These are phyloP conservation scores for Auriculariales sp. DNA, from an alignment of 768 basidiomycete species.

Conservation along the genomic window DNA sequence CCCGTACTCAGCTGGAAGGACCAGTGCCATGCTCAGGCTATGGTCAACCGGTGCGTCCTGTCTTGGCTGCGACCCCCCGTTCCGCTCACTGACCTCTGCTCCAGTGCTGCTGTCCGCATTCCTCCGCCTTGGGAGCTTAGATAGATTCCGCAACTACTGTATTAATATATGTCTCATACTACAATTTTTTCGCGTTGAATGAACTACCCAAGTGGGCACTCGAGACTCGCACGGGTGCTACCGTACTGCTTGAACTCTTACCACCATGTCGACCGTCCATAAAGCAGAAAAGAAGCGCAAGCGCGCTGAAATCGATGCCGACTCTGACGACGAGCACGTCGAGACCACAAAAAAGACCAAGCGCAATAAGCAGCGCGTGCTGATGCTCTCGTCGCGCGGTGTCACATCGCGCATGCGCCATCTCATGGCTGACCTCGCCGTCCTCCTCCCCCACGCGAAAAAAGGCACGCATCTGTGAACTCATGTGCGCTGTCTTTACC, in stretches of 20 bases:
- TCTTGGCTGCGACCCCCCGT: not conserved
- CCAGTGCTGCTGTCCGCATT: not conserved
- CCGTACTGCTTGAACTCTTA: not conserved
- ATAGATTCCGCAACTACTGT: no score
- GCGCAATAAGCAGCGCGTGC: constrained; percentile 91
- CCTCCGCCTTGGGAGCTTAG: not conserved
- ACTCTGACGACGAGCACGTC: constrained; percentile 19
- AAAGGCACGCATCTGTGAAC: constrained; percentile 59
- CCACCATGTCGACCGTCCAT: not conserved
- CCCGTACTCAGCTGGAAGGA: constrained; percentile 45
- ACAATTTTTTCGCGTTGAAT: no score
- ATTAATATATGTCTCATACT: no score
- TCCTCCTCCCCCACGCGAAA: constrained; percentile 84
- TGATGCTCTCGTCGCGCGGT: constrained; percentile 85
- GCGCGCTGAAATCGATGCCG: constrained; percentile 44
- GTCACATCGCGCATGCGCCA: constrained; percentile 95
- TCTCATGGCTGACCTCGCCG: constrained; percentile 88
- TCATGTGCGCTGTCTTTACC: no score
- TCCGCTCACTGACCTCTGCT: not conserved
- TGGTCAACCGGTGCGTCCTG: constrained; percentile 55
- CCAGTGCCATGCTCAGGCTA: constrained; percentile 50
- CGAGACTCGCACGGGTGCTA: no score
- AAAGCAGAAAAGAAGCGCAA: constrained; percentile 35
- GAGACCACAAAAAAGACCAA: constrained; percentile 29
- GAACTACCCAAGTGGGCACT: no score